Base-by-base conservation (phyloP, 2,329 filamentous ascomycete species). In the Apiospora aurea region DNA sequence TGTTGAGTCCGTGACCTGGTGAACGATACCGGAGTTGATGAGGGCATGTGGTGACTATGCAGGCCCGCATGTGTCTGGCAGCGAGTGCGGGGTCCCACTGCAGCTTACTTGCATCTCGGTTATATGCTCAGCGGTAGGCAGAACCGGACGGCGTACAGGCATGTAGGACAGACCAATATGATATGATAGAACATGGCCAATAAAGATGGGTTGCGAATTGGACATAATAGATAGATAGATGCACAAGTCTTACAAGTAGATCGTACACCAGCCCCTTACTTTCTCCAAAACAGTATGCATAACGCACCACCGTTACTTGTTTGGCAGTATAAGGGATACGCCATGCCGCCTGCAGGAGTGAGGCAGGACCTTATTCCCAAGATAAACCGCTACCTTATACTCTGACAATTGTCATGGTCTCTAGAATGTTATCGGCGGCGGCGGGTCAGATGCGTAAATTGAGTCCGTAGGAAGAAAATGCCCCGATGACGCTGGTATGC, bases 91-190 rank as follows among this genome's bases (percentile, higher is more conserved):
- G 57, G 57, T 64, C 41, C 57, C 57, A 64, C 57, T 41, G 57
- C 57, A 64, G 29, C 57, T 64, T 64, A 64, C 57, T n/a, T 64
- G 34, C 57, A 64, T 64, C 57, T 64, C 57, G 57, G 57, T 41
- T 64, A n/a, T n/a, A 41, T 41, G 21, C 57, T 41, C 21, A 41
- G 29, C 41, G 57, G 18, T 41, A 41, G 34, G 57, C 57, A 64
- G 34, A n/a, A 41, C 34, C 34, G 34, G 18, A 18, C 18, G 16
- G 7, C 44, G 44, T 46, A 46, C 14, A n/a, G n/a, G 57, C 13
- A n/a, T 38, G 57, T n/a, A 41, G 7, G 51, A 34, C 26, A n/a
- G 34, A 26, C 49, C 11, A 51, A 24, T 51, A 21, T 41, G 57
- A 64, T 64, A 64, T 41, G 57, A 64, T 64, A 64, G 34, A 41